Evolutionary conservation across 768 basidiomycete species (phyloP), one percentile per base, ranked within the genome.

Genomic region (Amanita pallidorosea): DNA sequence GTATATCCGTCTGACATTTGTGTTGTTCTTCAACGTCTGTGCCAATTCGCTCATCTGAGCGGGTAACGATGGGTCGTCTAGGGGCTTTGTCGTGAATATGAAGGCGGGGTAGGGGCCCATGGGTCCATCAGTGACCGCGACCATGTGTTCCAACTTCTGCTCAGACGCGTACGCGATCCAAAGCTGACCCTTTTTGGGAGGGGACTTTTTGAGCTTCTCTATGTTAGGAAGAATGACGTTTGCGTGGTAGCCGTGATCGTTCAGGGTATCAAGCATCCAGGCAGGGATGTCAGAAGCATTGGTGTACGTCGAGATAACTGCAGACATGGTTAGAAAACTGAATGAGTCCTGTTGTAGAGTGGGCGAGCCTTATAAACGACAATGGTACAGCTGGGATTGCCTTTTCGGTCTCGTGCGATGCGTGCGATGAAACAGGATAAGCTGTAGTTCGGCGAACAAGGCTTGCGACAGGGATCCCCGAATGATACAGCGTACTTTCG

Each of bases 61-160:
- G 2, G 57, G 50, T 12, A 78, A 60, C 35, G 65, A 63, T 1
- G 67, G 57, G n/a, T 57, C 40, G 43, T 62, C 61, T 58, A 58
- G 68, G 0, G 67, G 72, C 53, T 70, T 70, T 31, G 69, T 67
- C 22, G 69, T 75, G 58, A 71, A 76, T 25, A 88, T 67, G 65
- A 88, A 88, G 7, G 84, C 57, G 2, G 87, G 88, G 55, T 88
- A 84, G 43, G 67, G 59, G 1, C 76, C 84, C 45, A 83, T 65
- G 17, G 64, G 60, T 0, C 77, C 77, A 25, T 72, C 62, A 0
- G 81, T 85, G 55, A 77, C 78, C 9, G 83, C 75, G 3, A 86
- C 65, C 7, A 88, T 64, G 53, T 82, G 74, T 20, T 74, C 70
- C 38, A 83, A 61, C n/a, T 49, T 33, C 7, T 27, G 41, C 2